phyloP scores from a whole-genome alignment of 768 basidiomycete genomes.

The Albatrellus ellisii region DNA sequence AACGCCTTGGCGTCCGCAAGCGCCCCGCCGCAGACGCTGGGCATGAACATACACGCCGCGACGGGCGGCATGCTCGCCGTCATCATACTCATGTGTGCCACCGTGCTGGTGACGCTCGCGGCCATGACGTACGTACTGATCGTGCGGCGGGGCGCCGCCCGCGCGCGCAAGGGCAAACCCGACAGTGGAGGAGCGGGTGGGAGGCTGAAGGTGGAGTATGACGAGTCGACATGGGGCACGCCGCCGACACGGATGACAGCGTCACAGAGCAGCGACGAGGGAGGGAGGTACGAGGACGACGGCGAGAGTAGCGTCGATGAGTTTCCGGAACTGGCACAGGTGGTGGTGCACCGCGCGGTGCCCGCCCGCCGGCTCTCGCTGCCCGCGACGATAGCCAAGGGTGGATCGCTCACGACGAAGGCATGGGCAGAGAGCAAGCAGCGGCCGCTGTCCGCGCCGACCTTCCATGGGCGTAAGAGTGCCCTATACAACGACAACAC shows the following conservation, averaged over 20 bases:
- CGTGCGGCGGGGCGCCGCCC: background rate
- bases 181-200: background rate
- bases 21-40: background rate
- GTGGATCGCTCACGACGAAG: too few species aligned
- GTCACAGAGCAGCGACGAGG: background rate
- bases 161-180: background rate
- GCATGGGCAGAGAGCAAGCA: background rate
- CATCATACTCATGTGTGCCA: background rate
- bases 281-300: background rate
- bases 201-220: background rate
- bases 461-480: background rate
- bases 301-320: background rate
- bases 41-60: background rate
- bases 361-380: background rate
- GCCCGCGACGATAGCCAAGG: background rate
- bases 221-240: conserved; percentile 4
- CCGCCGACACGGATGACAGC: background rate
- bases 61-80: background rate
- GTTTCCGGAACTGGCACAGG: background rate
- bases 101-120: background rate
- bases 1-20: background rate
- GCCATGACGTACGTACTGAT: background rate
- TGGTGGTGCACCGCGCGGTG: background rate
- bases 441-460: background rate
- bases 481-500: background rate